Base-by-base conservation (phyloP, 345 rosid species). In the Aethionema arabicum region DNA sequence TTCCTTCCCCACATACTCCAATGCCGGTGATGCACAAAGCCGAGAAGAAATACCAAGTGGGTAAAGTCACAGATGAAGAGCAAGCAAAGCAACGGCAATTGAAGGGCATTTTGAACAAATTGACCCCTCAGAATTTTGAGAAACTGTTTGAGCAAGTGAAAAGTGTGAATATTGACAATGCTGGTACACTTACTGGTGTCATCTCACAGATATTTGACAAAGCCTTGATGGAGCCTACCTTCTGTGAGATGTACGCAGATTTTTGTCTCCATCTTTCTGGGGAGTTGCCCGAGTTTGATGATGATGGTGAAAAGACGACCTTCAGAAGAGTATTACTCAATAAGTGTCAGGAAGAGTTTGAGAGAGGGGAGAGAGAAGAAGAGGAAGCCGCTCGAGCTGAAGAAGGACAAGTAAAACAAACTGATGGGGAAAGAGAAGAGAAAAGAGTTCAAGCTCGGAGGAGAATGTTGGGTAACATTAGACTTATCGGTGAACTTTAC, bases 141-240 rank as follows among this genome's bases (percentile, higher is more conserved):
- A 90, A 86, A 68, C 82, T 95, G 53, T 88, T 95, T 77, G 89
- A 90, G 79, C 91, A 90, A 78, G 99, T 95, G 7, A 83, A 84
- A 74, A 84, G 55, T 14, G 97, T 95, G 37, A 86, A 86, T 56
- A 90, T 95, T 40, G 95, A 95, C 73, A 95, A 78, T 65, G 78
- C 77, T 21, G 75, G 7, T 55, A 95, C 96, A 5, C 99, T 93
- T 67, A 65, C 39, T 10, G 87, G 92, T 41, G 87, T 93, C 49
- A 86, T 93, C 68, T 82, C 88, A 6, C 99, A 90, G 79, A 93
- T 93, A 68, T 95, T 90, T 78, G 96, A 90, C 74, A 90, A 88
- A 80, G 99, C 99, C 68, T 81, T 90, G 53, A 90, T 83, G 91
- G 97, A 90, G 80, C 99, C 97, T 48, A 90, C 97, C 52, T 95